phyloP scores from a whole-genome alignment of 805 yeast genomes.

The Pichia heedii region DNA sequence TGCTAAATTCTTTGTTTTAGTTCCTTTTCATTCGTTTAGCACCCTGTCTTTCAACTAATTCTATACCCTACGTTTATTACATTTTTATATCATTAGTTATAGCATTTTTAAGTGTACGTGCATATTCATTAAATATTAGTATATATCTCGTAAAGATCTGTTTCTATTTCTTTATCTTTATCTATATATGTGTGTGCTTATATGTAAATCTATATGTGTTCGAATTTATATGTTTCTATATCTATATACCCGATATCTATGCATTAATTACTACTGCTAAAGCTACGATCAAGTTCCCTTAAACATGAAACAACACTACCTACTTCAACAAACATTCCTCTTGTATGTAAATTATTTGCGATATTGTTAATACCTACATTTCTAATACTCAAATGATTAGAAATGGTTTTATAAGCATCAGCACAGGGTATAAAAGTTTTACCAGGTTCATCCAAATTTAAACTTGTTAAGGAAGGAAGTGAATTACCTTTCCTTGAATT shows the following conservation, averaged over 20 bases:
- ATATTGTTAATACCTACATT: conserved; percentile 64
- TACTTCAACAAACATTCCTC: conserved; percentile 90
- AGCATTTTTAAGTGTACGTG: no score
- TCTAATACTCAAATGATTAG: conserved; percentile 71
- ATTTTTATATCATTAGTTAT: no score
- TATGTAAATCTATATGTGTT: neutral
- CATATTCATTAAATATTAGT: no score
- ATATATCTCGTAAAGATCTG: no score
- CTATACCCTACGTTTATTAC: no score
- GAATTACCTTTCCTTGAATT: neutral
- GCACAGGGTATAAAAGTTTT: conserved; percentile 72
- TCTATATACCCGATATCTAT: no score
- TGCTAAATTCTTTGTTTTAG: no score
- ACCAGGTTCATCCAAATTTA: conserved; percentile 27
- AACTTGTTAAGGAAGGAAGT: conserved; percentile 21
- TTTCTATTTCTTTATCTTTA: no score
- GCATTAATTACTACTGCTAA: neutral
- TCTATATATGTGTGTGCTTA: no score
- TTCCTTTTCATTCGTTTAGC: no score
- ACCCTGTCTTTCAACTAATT: no score
- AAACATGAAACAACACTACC: conserved; percentile 79
- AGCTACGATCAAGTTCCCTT: conserved; percentile 66
- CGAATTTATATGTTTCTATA: neutral
- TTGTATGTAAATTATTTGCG: conserved; percentile 65
- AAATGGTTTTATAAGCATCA: conserved; percentile 81